Base-by-base conservation (phyloP, 2,329 filamentous ascomycete species). In the Botrytis byssoidea region DNA sequence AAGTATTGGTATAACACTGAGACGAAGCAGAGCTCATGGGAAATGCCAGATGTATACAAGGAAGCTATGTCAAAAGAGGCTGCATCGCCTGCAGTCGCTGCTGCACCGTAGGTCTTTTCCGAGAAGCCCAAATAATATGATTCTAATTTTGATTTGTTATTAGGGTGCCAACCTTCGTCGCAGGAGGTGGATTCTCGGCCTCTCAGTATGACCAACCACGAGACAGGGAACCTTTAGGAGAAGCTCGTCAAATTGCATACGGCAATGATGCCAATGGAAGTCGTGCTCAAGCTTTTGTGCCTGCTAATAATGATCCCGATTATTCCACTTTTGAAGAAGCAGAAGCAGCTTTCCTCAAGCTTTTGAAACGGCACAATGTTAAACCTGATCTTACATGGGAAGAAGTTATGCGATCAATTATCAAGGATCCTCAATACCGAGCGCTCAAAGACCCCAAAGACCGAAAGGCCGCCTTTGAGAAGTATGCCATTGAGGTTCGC, bases 1-100 rank as follows among this genome's bases (percentile, higher is more conserved):
- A 93, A 95, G 81, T 99, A 99, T 84, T 99, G 94, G 93, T 95
- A 95, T 83, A 96, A 99, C 83, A 93, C 91, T 48, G 92, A 97
- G 83, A 95, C 93, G 63, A 95, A 95, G 83, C 89, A 94, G 84
- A 98, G 94, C 82, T 94, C 93, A 46, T 99, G 96, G 96, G 92
- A 95, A 80, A 95, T 97, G 88, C 96, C 96, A 73, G 92, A 94
- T 72, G 89, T 85, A 76, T 95, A 95, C 84, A 94, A 93, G 81
- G 87, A 88, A 78, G 92, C 93, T 74, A 85, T 95, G 74, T 91
- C 91, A 70, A 88, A 89, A 76, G 85, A 86, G 59, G 82, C 80
- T 64, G 73, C 75, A 67, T 81, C 85, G 42, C 82, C 83, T 55
- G 83, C 83, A 74, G 63, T 60, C 46, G 83, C 84, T 48, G 78